Base-by-base conservation (phyloP, 306 rosid species). In the Cucurbita pepo region DNA sequence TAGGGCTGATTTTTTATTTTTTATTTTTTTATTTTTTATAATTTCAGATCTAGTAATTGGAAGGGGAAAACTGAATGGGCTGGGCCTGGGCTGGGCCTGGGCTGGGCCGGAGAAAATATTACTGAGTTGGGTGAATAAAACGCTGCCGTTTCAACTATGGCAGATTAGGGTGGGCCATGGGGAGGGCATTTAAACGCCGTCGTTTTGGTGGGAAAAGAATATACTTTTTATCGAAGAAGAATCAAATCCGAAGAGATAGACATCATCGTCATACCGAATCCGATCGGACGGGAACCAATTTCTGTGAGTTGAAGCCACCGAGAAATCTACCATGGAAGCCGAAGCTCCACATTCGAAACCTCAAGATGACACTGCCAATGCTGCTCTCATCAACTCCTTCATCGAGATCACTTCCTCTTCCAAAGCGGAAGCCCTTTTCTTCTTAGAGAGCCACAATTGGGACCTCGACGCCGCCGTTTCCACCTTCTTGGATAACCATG, bases 381-480 rank as follows among this genome's bases (percentile, higher is more conserved):
- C 69, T 14, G 71, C 71, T 3, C 76, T 87, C n/a, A 38, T 90
- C 78, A 50, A 54, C 37, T 79, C 98, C 45, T 94, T 94, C 95
- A 62, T 85, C 72, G 97, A 94, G 73, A 86, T 94, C 89, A 88
- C 98, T 55, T 81, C 90, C 8, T 79, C 96, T 51, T 70, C 98
- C 22, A 81, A 77, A 19, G 86, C 87, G 71, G 97, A 87, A 80
- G 98, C 97, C 48, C 71, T 76, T 47, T 89, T 89, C 91, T 94
- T 82, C 85, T 84, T 94, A 22, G 98, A 94, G 38, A 78, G 83
- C 80, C 97, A 90, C 80, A 88, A 88, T 56, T 94, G 86, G 84
- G 92, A 88, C 77, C 96, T 94, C 53, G 96, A 94, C 77, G 88
- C 96, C 54, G 98, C 98, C 83, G 89, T 94, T 69, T 83, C 96